Evolutionary conservation across 768 basidiomycete species (phyloP), one percentile per base, ranked within the genome.

Genomic region (Chalciporus piperatus): DNA sequence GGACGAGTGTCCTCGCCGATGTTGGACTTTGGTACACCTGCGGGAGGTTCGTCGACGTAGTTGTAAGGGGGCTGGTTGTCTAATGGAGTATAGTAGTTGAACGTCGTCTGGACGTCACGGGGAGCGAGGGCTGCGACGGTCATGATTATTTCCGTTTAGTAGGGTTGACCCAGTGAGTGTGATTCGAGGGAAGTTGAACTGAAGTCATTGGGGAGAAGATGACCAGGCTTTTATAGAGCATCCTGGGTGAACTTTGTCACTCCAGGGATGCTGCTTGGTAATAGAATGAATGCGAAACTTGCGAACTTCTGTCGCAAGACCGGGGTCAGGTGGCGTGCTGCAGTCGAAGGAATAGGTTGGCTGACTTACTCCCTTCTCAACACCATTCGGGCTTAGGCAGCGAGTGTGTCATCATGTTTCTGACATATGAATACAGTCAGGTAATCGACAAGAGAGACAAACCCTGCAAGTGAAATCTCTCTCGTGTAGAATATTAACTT

Each of bases 21-120:
- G 52, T 75, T 75, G 41, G 56, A 47, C 52, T 25, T 66, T 51
- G 45, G 67, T 45, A 54, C 52, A 32, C 64, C 66, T 2, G 49
- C 59, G 1, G 63, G 70, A 3, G 70, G 66, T 0, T 59, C 54
- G 38, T 64, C 53, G 32, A 69, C 65, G 50, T 73, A 74, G 44
- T 65, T 60, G 61, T 67, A 74, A 0, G 74, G 68, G 2, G 63
- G 41, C 40, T 74, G 70, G 37, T 56, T 53, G 14, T 61, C 59
- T 4, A 53, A 50, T 1, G 71, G 62, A 0, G 47, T 41, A 54
- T 64, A 61, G 47, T 75, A 75, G 59, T 75, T 73, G 57, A 75
- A 65, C 19, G 61, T 67, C 20, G 73, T 70, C 12, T 60, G 66
- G 30, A 75, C 69, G 58, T 73, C 69, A 30, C 63, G 71, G 22